These are phyloP conservation scores for Tuber umbilicatum DNA, from an alignment of 495 filamentous ascomycete species.

Conservation along the genomic window DNA sequence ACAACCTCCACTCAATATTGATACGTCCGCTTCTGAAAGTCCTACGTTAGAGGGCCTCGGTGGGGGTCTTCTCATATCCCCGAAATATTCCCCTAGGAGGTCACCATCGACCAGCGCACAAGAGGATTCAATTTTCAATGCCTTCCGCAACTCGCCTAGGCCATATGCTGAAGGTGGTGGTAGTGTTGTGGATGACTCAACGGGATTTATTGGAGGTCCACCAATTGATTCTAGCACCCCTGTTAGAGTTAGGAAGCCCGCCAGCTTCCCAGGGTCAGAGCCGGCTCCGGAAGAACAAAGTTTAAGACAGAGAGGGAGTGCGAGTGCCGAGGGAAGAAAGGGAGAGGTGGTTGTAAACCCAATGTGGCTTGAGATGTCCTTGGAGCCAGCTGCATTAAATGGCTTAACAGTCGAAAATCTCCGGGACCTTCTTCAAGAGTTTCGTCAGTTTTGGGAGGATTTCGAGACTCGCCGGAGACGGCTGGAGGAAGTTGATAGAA, in stretches of 20 bases:
- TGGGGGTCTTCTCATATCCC: background rate
- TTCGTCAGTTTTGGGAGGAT: background rate
- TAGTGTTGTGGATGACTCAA: background rate
- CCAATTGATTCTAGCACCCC: background rate
- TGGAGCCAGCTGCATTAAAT: background rate
- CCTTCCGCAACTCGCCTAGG: background rate
- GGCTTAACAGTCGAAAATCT: background rate
- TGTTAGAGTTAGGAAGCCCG: background rate
- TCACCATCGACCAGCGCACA: background rate
- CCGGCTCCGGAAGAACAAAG: background rate
- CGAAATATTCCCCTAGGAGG: background rate
- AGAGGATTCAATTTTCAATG: background rate
- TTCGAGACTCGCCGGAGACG: background rate
- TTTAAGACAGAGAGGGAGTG: background rate
- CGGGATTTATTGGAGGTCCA: background rate
- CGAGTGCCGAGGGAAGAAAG: background rate
- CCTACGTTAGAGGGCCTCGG: background rate
- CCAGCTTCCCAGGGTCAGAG: background rate
- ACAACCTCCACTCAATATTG: background rate
- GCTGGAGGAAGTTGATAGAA: background rate
- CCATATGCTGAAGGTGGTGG: background rate
- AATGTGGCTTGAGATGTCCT: slow-evolving; percentile 4
- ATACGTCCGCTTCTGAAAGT: background rate
- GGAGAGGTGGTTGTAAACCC: background rate
- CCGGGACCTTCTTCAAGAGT: background rate